Evolutionary conservation across 441 rosid species (phyloP).

Genomic region (Melastoma candidum): DNA sequence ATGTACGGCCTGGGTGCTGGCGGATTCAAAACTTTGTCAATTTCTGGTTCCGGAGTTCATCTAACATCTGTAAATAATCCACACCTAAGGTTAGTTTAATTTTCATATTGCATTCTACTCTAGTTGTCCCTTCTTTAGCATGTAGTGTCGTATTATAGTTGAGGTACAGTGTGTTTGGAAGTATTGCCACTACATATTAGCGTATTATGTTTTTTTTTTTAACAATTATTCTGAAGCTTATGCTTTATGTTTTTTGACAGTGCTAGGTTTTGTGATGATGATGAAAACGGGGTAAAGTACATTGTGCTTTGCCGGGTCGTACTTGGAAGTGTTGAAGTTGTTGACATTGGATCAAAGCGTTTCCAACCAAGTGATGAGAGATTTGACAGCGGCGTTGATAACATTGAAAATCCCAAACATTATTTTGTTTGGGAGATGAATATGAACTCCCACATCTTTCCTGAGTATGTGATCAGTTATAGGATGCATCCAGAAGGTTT

Average conservation of each 20-base stretch:
- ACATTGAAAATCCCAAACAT: slow-evolving; percentile 26
- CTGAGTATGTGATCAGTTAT: slow-evolving; percentile 32
- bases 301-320: slow-evolving; percentile 46
- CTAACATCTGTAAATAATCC: slow-evolving; percentile 51
- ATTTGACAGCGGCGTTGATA: slow-evolving; percentile 54
- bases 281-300: slow-evolving; percentile 39
- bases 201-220: slow-evolving; percentile 6
- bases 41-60: slow-evolving; percentile 72
- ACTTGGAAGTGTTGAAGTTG: slow-evolving; percentile 41
- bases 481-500: slow-evolving; percentile 1
- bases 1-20: slow-evolving; percentile 63
- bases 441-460: slow-evolving; percentile 40
- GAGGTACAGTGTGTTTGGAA: not conserved
- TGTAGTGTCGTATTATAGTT: not conserved
- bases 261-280: slow-evolving; percentile 21
- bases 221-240: slow-evolving; percentile 6
- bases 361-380: slow-evolving; percentile 35
- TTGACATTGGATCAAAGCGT: slow-evolving; percentile 33
- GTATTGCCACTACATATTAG: not conserved
- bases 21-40: slow-evolving; percentile 40
- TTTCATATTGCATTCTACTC: not conserved
- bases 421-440: slow-evolving; percentile 35
- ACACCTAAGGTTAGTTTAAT: slow-evolving; percentile 40
- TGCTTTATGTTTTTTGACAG: slow-evolving; percentile 22
- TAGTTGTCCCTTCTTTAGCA: not conserved